phyloP scores from a whole-genome alignment of 257 asterid species.

The Sherardia arvensis region DNA sequence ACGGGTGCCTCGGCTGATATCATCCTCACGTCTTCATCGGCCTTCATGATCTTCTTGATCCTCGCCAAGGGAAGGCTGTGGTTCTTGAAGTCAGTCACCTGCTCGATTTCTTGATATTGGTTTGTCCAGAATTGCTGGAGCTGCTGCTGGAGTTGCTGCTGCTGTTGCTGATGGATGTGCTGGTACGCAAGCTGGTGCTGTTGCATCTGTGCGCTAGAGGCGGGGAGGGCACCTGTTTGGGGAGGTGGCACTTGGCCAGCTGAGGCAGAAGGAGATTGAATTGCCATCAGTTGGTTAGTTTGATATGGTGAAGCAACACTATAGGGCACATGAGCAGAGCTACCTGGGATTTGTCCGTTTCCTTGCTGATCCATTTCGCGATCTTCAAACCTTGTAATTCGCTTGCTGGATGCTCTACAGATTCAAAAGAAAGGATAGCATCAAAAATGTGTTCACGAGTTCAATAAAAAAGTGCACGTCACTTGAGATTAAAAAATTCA shows the following conservation, averaged over 20 bases:
- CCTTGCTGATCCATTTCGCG: constrained; percentile 79
- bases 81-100: constrained; percentile 78
- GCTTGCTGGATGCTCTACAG: background rate
- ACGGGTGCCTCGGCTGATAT: constrained; percentile 98
- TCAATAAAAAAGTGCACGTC: background rate
- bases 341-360: constrained; percentile 70
- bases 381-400: background rate
- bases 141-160: constrained; percentile 79
- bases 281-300: constrained; percentile 61
- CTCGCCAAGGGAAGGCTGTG: constrained; percentile 93
- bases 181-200: constrained; percentile 94
- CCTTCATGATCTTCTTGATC: constrained; percentile 95
- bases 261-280: constrained; percentile 41
- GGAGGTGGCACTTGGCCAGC: constrained; percentile 57
- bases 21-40: constrained; percentile 92
- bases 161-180: constrained; percentile 93
- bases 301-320: constrained; percentile 52
- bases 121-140: constrained; percentile 77
- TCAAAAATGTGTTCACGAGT: background rate
- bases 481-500: background rate
- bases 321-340: constrained; percentile 61
- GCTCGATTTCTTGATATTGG: constrained; percentile 72
- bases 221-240: constrained; percentile 59
- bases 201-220: constrained; percentile 74
- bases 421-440: background rate